Conservation (phyloP, 163 green algal genomes). For the Dunaliella salina region DNA sequence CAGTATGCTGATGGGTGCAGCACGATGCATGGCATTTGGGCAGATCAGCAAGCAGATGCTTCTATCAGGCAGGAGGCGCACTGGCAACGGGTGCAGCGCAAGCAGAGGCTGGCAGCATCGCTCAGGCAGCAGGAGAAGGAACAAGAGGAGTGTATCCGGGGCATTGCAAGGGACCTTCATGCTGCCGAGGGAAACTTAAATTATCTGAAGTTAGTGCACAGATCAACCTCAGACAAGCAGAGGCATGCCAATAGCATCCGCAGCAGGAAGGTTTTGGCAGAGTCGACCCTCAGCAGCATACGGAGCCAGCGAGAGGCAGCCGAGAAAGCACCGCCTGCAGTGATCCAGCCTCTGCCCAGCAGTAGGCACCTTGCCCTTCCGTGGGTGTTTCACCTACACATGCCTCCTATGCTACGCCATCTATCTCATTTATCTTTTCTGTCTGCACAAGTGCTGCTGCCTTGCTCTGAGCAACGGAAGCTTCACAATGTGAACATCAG, state of each 20-base stretch:
- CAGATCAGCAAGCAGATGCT: conserved; percentile 20
- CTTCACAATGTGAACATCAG: not conserved
- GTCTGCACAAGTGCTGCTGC: conserved; percentile 49
- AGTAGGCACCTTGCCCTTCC: not conserved
- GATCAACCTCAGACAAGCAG: no score
- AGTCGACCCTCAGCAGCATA: not conserved
- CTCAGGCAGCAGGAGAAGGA: conserved; percentile 3
- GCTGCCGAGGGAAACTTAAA: no score
- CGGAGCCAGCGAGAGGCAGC: conserved; percentile 4
- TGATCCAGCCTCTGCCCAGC: conserved; percentile 47
- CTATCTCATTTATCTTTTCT: conserved; percentile 40
- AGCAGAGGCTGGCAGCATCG: conserved; percentile 19
- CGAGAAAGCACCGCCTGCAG: conserved; percentile 20
- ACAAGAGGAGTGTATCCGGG: no score
- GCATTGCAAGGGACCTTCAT: no score
- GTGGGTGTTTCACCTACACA: conserved; percentile 57
- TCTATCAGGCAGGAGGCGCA: conserved; percentile 6
- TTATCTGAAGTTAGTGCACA: no score
- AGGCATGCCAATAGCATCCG: not conserved
- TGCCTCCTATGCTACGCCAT: conserved; percentile 34
- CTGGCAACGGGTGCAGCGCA: conserved; percentile 32
- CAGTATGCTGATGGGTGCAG: conserved; percentile 11
- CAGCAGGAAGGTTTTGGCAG: not conserved
- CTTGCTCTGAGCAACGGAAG: not conserved
- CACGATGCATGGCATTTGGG: not conserved